These are phyloP conservation scores for Fusarium sp. DNA, from an alignment of 2,329 filamentous ascomycete species.

Conservation along the genomic window DNA sequence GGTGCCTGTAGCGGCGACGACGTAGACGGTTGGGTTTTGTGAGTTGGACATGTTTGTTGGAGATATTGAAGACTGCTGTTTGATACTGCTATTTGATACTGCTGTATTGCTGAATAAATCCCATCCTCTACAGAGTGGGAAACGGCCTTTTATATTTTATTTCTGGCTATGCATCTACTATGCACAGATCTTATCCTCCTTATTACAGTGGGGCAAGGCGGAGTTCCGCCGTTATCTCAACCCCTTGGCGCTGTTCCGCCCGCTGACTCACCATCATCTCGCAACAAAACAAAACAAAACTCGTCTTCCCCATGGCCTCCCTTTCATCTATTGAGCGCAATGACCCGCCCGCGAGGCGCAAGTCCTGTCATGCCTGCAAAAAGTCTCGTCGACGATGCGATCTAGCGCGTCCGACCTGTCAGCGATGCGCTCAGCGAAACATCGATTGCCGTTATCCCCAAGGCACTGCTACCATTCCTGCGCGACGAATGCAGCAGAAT, in stretches of 20 bases:
- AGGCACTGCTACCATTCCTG: too few species aligned
- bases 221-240: conserved; percentile 1
- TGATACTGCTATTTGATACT: rapidly evolving
- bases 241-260: conserved; percentile 6
- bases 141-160: neutral
- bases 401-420: neutral
- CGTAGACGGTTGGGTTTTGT: neutral
- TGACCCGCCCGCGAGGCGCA: conserved; percentile 3
- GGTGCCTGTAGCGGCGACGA: conserved; percentile 7
- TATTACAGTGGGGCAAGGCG: neutral
- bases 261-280: neutral
- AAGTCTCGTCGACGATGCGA: conserved; percentile 9
- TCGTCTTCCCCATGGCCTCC: neutral
- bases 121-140: neutral
- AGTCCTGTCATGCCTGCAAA: conserved; percentile 8
- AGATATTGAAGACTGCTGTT: too few species aligned
- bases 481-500: too few species aligned
- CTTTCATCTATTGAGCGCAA: neutral
- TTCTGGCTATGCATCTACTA: too few species aligned
- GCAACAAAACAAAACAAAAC: neutral
- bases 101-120: neutral
- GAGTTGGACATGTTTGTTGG: neutral
- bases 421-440: conserved; percentile 2
- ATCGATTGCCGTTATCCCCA: conserved; percentile 11
- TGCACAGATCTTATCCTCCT: neutral